Percentiles rank a stretch among this genome's conserved stretches.
Evolutionary conservation across 169 alveolate species (phyloP).

Genomic region (Pseudocohnilembus persalinus): DNA sequence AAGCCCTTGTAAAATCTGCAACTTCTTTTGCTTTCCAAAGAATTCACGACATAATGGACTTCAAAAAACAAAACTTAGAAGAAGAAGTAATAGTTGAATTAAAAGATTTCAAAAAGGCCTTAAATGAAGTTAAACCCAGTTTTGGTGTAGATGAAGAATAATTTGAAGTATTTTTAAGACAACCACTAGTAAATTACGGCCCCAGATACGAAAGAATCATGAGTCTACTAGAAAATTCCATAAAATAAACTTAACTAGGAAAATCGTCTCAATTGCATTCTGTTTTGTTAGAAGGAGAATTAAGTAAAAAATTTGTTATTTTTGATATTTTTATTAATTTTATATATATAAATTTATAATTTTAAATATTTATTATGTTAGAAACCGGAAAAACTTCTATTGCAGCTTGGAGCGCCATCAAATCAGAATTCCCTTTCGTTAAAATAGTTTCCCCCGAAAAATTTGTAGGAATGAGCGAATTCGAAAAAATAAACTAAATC

Average conservation of each 20-base stretch:
- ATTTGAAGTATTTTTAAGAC: constrained; percentile 81
- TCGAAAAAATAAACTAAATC: constrained; percentile 30
- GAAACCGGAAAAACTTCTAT: constrained; percentile 98
- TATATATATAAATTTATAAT: constrained; percentile 44
- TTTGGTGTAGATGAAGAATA: constrained; percentile 93
- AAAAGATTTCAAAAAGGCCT: constrained; percentile 93
- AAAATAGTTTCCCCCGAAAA: constrained; percentile 96
- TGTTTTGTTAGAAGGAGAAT: constrained; percentile 91
- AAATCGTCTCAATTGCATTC: constrained; percentile 90
- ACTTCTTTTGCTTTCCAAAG: constrained; percentile 95
- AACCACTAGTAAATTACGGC: constrained; percentile 92
- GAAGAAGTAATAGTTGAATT: constrained; percentile 77
- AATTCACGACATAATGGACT: constrained; percentile 71
- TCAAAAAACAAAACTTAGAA: constrained; percentile 68
- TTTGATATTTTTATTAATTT: too few relatives aligned
- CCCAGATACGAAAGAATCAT: constrained; percentile 83
- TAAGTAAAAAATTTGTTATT: neutral
- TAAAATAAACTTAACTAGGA: constrained; percentile 34
- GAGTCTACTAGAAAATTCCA: constrained; percentile 58
- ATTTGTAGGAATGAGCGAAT: constrained; percentile 94
- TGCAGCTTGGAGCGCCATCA: constrained; percentile 96
- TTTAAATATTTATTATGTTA: too few relatives aligned
- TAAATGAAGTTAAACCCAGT: constrained; percentile 96
- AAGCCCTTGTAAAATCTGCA: constrained; percentile 93
- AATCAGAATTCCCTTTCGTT: constrained; percentile 95